phyloP scores from a whole-genome alignment of 106 monocot genomes.

The Dendrobium nobile region DNA sequence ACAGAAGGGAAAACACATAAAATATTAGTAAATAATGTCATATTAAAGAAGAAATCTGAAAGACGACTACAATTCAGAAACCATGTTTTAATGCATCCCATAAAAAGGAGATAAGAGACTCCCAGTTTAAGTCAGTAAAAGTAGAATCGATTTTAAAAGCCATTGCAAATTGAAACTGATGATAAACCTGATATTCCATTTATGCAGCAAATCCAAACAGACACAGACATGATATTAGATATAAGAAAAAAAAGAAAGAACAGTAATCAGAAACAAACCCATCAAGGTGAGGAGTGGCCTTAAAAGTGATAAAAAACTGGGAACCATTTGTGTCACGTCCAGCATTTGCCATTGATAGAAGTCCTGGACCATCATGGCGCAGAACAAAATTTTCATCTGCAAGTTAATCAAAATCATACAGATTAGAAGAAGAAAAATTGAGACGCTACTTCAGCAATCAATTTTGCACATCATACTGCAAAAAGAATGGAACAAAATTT shows the following conservation, averaged over 20 bases:
- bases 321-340: constrained; percentile 85
- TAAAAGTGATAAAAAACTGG: constrained; percentile 94
- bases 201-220: background rate
- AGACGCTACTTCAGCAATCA: background rate
- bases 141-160: background rate
- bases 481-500: too few relatives aligned
- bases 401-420: background rate
- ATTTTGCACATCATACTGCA: background rate
- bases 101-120: background rate
- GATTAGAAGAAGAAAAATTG: constrained; percentile 4
- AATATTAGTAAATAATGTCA: background rate
- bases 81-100: background rate
- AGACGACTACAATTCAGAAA: background rate
- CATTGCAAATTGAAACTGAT: background rate
- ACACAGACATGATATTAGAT: background rate
- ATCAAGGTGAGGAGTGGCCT: constrained; percentile 80
- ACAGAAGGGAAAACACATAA: background rate
- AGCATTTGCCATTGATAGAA: constrained; percentile 91
- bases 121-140: too few relatives aligned
- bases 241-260: background rate
- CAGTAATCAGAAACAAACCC: constrained; percentile 39
- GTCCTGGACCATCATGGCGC: constrained; percentile 75
- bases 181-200: background rate
- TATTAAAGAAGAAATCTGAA: background rate
- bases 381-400: constrained; percentile 86